A percentile compares a stretch with the other conserved stretches of the same genome.
phyloP scores from a whole-genome alignment of 805 yeast species.

The Helenozyma baotianmanensis region DNA sequence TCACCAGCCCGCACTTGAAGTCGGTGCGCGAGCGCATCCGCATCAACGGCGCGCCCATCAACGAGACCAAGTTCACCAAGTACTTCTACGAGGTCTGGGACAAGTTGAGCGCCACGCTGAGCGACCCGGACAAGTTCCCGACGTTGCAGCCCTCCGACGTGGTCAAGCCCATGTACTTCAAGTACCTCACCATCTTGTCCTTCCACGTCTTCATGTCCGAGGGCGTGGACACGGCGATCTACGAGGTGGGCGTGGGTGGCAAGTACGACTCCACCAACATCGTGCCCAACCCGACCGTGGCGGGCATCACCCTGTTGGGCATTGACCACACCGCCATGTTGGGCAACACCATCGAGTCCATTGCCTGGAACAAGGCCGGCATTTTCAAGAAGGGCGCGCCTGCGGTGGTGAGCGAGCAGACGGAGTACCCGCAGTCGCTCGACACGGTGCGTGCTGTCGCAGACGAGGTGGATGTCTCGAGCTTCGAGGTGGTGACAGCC shows the following conservation, averaged over 20 bases:
- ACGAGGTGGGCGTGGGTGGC: constrained; percentile 99
- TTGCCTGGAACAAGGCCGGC: constrained; percentile 96
- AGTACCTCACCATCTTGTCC: constrained; percentile 81
- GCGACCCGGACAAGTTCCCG: constrained; percentile 60
- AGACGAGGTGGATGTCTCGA: constrained; percentile 45
- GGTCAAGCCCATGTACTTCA: constrained; percentile 87
- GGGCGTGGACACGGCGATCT: constrained; percentile 88
- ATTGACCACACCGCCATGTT: constrained; percentile 86
- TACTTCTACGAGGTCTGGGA: constrained; percentile 97
- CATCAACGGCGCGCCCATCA: constrained; percentile 80
- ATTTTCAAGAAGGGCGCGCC: constrained; percentile 68
- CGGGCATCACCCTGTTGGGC: constrained; percentile 84
- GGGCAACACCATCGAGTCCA: constrained; percentile 82
- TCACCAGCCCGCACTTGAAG: constrained; percentile 93
- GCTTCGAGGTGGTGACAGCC: constrained; percentile 48
- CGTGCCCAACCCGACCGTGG: constrained; percentile 69
- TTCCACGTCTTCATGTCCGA: constrained; percentile 88
- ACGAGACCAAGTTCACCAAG: constrained; percentile 70
- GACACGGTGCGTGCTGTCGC: constrained; percentile 64
- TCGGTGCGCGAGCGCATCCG: constrained; percentile 88
- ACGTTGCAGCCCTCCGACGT: constrained; percentile 58
- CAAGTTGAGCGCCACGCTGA: constrained; percentile 52
- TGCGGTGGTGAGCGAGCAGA: constrained; percentile 63
- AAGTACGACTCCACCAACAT: constrained; percentile 95
- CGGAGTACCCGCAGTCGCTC: constrained; percentile 47